Base-by-base conservation (phyloP, 139 green algal species). In the Microglena sp. region DNA sequence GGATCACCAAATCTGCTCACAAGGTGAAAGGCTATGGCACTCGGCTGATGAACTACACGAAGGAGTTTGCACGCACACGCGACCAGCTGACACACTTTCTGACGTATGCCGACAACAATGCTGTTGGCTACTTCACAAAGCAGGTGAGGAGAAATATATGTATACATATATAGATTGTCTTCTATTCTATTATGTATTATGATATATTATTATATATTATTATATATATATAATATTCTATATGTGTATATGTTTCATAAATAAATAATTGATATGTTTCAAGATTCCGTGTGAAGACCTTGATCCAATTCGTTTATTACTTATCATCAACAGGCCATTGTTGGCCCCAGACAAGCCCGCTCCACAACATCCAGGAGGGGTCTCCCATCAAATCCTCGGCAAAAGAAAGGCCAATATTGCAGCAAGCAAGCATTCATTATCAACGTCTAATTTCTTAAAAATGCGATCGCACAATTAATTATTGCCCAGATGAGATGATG, bases 101-200 rank as follows among this genome's bases (percentile, higher is more conserved):
- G n/a, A 99, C 93, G 0, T 99, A 99, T 62, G 93, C 93, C 2
- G 93, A 99, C 84, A 99, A 99, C 84, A 95, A 94, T 67, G 93
- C 93, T 1, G 90, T 98, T 15, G 94, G 94, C 0, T 99, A 99
- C 82, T 99, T 99, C 58, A 46, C 66, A 31, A 99, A 99, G 81
- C 93, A 99, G 60, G 55, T 55, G 0, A 7, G 31, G 4, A 4
- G 6, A 29, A 15, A 4, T 4, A 11, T 32, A 21, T 6, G 32
- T 7, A n/a, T 7, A 22, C 33, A 31, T 5, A 32, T 50, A 53
- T 53, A 24, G 18, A 53, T n/a, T n/a, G n/a, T n/a, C n/a, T n/a
- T n/a, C n/a, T n/a, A n/a, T n/a, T n/a, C n/a, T n/a, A 53, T 18
- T 53, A 18, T 53, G 43, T 53, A 24, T 24, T 18, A 18, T 53